Conservation (phyloP, 2,329 filamentous ascomycete species). For the Ophiocordyceps camponoti-saundersi region DNA sequence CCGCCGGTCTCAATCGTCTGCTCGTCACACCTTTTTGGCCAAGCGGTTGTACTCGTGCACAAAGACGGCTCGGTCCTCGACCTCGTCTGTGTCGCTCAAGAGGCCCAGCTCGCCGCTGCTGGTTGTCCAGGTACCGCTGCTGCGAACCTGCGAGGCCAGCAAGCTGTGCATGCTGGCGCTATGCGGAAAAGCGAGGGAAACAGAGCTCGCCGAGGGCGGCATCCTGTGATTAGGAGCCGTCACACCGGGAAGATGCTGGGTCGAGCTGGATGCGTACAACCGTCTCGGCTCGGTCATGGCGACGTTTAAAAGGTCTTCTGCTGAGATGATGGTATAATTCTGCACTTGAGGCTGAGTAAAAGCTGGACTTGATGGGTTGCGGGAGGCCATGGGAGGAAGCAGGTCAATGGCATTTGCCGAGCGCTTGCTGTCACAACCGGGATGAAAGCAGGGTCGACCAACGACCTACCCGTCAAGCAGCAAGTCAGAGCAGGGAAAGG, state of each 20-base stretch:
- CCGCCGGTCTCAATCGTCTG: background rate
- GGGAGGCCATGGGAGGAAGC: background rate
- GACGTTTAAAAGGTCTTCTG: background rate
- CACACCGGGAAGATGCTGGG: slow-evolving; percentile 6
- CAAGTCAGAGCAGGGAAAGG: background rate
- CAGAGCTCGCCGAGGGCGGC: slow-evolving; percentile 9
- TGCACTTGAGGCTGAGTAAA: background rate
- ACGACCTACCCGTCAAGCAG: background rate
- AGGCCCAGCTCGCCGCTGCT: slow-evolving; percentile 32
- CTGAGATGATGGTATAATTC: slow-evolving; percentile 1
- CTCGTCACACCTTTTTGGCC: slow-evolving; percentile 31
- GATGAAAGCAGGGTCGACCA: background rate
- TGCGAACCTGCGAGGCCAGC: slow-evolving; percentile 12
- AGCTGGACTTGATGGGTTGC: background rate
- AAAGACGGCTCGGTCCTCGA: slow-evolving; percentile 29
- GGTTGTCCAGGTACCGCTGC: slow-evolving; percentile 40
- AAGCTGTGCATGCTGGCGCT: slow-evolving; percentile 9
- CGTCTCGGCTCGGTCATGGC: slow-evolving; percentile 13
- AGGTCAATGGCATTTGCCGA: background rate
- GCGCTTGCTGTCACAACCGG: background rate
- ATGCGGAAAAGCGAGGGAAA: slow-evolving; percentile 10
- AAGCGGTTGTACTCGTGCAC: slow-evolving; percentile 43
- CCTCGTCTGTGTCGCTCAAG: slow-evolving; percentile 29
- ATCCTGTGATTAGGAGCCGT: slow-evolving; percentile 4
- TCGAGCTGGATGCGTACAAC: slow-evolving; percentile 3